phyloP scores from a whole-genome alignment of 768 basidiomycete genomes.

The Tulasnella calospora region DNA sequence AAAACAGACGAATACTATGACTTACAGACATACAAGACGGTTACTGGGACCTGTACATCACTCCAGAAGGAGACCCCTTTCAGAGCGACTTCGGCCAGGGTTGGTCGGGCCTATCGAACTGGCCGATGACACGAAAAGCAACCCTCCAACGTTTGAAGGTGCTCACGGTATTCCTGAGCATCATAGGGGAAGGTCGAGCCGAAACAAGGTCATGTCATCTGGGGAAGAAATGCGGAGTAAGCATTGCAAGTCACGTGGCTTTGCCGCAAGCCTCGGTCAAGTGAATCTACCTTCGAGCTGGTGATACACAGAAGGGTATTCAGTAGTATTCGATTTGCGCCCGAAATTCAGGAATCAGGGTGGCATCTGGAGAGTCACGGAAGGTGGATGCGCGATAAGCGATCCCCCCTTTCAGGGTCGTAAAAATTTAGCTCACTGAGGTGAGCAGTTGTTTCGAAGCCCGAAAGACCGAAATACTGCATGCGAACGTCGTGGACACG shows the following conservation, averaged over 20 bases:
- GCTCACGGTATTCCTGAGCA: neutral
- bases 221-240: neutral
- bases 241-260: neutral
- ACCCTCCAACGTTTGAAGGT: neutral
- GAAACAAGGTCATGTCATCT: constrained; percentile 6
- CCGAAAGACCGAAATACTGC: neutral
- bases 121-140: too few relatives aligned
- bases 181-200: neutral
- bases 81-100: too few relatives aligned
- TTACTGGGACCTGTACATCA: too few relatives aligned
- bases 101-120: too few relatives aligned
- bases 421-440: neutral
- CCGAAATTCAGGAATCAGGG: neutral
- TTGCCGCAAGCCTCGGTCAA: too few relatives aligned
- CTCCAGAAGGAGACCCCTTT: too few relatives aligned
- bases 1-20: too few relatives aligned
- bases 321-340: neutral
- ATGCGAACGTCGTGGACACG: neutral
- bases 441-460: neutral
- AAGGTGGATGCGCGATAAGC: too few relatives aligned
- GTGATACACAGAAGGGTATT: neutral
- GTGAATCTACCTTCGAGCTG: neutral
- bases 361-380: neutral
- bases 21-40: too few relatives aligned
- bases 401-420: too few relatives aligned